Base-by-base conservation (phyloP, 2,329 filamentous ascomycete species). In the Trichoderma sp. region DNA sequence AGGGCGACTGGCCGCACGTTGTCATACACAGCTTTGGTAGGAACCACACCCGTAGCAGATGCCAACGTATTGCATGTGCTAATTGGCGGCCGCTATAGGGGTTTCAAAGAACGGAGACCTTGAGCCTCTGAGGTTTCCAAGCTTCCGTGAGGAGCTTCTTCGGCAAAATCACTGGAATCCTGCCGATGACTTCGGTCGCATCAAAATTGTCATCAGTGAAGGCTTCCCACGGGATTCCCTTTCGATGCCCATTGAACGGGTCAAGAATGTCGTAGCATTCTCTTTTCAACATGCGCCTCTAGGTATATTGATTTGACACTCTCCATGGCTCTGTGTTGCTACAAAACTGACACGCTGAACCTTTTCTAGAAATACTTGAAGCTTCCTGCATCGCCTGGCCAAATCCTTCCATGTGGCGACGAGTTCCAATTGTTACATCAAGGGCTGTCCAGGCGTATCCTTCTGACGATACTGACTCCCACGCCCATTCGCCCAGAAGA, bases 231-330 rank as follows among this genome's bases (percentile, higher is more conserved):
- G 89, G 47, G 84, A 87, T 72, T 87, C 83, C 2, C 71, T 82
- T 1, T 82, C 83, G 2, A 81, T 83, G 56, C 87, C 89, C 0
- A 89, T 92, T 74, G 90, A 93, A 76, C 84, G 89, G 53, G 83
- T 92, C 73, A 92, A 91, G 77, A 93, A 95, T 76, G 81, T 94
- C 58, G 88, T 94, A 28, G 88, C 88, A 15, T 96, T 97, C 80
- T 91, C 93, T 1, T 97, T 97, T 76, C 93, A 96, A 77, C 93
- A 96, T 83, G 94, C 92, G 39, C 93, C 94, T 1, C 82, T 92
- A 70, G 87, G 93, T 95, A 83, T 5, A 12, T 53, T 39, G 28
- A 30, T 24, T 21, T 28, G 7, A 18, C 21, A 6, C 18, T 53
- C 9, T 24, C 3, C 9, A 28, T 7, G 9, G 21, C 4, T n/a